Base-by-base conservation (phyloP, 768 basidiomycete genomes). In the Hygrocybe coccinea region DNA sequence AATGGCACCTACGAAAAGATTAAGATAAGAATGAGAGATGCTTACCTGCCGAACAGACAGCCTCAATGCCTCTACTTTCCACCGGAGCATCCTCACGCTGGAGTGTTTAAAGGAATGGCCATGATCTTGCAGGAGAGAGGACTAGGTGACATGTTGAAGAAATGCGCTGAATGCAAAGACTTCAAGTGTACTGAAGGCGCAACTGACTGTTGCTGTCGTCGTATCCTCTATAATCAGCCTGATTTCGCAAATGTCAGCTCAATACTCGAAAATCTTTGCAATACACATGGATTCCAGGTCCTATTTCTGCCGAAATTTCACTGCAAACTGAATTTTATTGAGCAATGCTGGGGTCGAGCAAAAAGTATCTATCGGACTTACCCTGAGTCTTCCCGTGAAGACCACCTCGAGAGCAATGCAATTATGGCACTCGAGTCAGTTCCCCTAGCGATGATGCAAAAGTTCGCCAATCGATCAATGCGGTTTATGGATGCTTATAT, bases 231-330 rank as follows among this genome's bases (percentile, higher is more conserved):
- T 59, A 66, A 65, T 43, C 57, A 74, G 45, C 66, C 67, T 1
- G 72, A 76, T 50, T 75, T 75, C 50, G 22, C 37, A 45, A 47
- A 62, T 33, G 60, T 65, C 5, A 55, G 61, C 49, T 65, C 65
- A 1, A 25, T 58, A 12, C 58, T 74, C 4, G 62, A 72, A 55
- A 45, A 22, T 3, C 14, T 55, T 2, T 65, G 62, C 55, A 52
- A 58, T 6, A 45, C 36, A 1, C 19, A 56, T 1, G 72, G 72
- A 1, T 56, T 67, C 50, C 1, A 55, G 8, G 51, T 65, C 35
- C 19, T 72, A 3, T 73, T 72, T 53, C 59, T 71, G 1, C 74
- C 67, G 1, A 75, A 75, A 50, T 64, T 57, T 43, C 59, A 62
- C 54, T 62, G 57, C 50, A 60, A 66, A 45, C 48, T 66, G 1